Evolutionary conservation across 1,284 basidiomycete species (phyloP), one percentile per base, ranked within the genome.

Genomic region (Tetrapyrgos nigripes): DNA sequence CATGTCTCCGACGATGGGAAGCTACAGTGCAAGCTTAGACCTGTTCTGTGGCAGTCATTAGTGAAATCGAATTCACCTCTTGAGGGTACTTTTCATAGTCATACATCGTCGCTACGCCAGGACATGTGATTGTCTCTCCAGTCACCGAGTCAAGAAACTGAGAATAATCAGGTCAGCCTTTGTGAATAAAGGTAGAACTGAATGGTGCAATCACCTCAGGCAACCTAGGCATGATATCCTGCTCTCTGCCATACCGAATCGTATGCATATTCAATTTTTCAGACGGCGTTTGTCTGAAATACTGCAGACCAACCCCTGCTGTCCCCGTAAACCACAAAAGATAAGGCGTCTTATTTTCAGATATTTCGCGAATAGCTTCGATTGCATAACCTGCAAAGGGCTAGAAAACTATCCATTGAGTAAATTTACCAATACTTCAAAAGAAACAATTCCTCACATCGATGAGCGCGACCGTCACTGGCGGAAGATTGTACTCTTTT

Each of bases 11-110:
- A 57, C 43, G 10, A 64, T 17, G 19, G 50, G 6, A 5, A 44
- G 48, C 44, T 17, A 64, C 44, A 62, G 48, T 33, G 59, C 19
- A 58, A 47, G 37, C 64, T 63, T 21, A 62, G 58, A 45, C 65
- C 64, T 24, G 61, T 61, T 58, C 66, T 61, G 3, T 58, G 9
- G 31, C 14, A 14, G 14, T 33, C 46, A 23, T 33, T 9, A 19
- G n/a, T 9, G 59, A 54, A 5, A 64, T 44, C 1, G 48, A 17
- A 13, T 62, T 9, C 5, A 66, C 47, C 8, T 58, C 45, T 40
- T 47, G 51, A 4, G 55, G 43, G 9, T 21, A n/a, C 1, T 14
- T 29, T 11, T 58, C 50, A 29, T 53, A 52, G 28, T 17, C 27
- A 23, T 58, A 52, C 46, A 58, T 37, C 3, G 35, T 28, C 5